These are phyloP conservation scores for Paecilomyces sp. DNA, from an alignment of 2,329 filamentous ascomycete species.

Conservation along the genomic window DNA sequence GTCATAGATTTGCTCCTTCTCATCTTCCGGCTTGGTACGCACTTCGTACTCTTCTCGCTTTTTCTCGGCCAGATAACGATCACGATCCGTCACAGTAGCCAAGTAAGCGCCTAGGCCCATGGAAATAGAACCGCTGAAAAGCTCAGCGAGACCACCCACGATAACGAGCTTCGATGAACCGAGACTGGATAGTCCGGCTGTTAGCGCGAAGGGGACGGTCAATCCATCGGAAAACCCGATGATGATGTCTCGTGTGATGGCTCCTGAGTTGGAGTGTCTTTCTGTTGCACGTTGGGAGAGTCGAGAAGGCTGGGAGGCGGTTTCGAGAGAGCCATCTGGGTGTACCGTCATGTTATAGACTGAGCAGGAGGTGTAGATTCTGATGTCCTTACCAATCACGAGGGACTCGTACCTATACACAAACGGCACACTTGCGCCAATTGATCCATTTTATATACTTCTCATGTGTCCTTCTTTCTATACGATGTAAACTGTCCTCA, in stretches of 20 bases:
- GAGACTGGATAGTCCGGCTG: slow-evolving; percentile 55
- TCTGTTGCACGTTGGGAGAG: slow-evolving; percentile 1
- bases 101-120: slow-evolving; percentile 68
- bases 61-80: slow-evolving; percentile 37
- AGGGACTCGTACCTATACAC: background rate
- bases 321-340: background rate
- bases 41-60: slow-evolving; percentile 41
- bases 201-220: slow-evolving; percentile 67
- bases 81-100: slow-evolving; percentile 38
- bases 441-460: background rate
- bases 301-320: background rate
- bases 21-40: slow-evolving; percentile 35
- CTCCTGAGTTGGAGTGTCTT: slow-evolving; percentile 1
- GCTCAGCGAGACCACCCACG: slow-evolving; percentile 61
- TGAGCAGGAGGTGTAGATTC: background rate
- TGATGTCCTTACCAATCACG: background rate
- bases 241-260: slow-evolving; percentile 46
- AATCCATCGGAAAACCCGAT: slow-evolving; percentile 67
- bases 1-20: slow-evolving; percentile 38
- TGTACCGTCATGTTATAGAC: background rate
- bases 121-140: slow-evolving; percentile 62
- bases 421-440: background rate
- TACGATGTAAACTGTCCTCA: background rate
- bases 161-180: slow-evolving; percentile 56
- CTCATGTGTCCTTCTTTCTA: background rate